Evolutionary conservation across 768 basidiomycete species (phyloP).

Genomic region (Mycena floridula): DNA sequence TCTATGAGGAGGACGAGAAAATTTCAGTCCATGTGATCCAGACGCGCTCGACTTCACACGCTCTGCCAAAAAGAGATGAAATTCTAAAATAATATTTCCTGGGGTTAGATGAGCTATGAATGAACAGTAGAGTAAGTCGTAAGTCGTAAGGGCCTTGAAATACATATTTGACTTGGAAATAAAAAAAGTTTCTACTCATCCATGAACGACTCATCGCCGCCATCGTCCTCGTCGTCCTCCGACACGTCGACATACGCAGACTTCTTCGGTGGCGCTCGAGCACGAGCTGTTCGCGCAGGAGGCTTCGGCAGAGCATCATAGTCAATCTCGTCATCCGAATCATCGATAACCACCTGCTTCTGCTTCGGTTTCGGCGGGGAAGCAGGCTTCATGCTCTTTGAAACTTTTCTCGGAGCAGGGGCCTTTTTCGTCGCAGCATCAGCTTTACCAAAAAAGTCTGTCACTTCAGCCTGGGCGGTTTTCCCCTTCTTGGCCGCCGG

Average conservation of each 20-base stretch:
- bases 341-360: slow-evolving; percentile 38
- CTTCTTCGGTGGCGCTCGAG: slow-evolving; percentile 50
- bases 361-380: slow-evolving; percentile 51
- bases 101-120: no score
- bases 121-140: no score
- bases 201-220: slow-evolving; percentile 41
- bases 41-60: no score
- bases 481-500: slow-evolving; percentile 54
- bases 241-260: slow-evolving; percentile 60
- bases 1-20: no score
- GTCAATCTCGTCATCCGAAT: slow-evolving; percentile 40
- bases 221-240: slow-evolving; percentile 43
- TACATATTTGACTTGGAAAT: no score
- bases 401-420: slow-evolving; percentile 39
- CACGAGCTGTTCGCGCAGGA: slow-evolving; percentile 32
- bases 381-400: slow-evolving; percentile 55
- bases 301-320: slow-evolving; percentile 34
- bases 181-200: slow-evolving; percentile 26
- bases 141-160: no score
- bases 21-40: no score
- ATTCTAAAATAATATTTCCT: no score
- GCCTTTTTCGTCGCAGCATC: slow-evolving; percentile 32
- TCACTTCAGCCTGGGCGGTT: slow-evolving; percentile 36
- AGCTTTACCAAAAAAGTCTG: slow-evolving; percentile 56
- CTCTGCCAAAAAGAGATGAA: no score